Base-by-base conservation (phyloP, 306 rosid genomes). In the Cotoneaster glaucophyllus region DNA sequence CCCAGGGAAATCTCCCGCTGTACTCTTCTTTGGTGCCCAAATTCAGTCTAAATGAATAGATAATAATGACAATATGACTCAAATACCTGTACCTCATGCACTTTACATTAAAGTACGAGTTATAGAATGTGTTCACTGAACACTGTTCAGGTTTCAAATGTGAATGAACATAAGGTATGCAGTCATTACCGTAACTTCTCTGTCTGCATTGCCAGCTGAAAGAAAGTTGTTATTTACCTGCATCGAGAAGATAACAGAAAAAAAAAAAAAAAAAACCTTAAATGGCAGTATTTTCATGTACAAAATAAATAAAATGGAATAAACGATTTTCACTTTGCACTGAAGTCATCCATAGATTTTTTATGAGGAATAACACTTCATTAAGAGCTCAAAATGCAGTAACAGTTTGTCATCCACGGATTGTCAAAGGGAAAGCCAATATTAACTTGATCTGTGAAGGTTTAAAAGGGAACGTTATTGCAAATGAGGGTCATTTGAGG, bases 151-250 rank as follows among this genome's bases (percentile, higher is more conserved):
- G 61, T 48, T 65, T 54, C 48, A 41, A 39, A 44, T 18, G 9
- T 10, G 18, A 64, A 13, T 31, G 7, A 53, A 50, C 59, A 53
- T 19, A 14, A 43, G 63, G 75, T 57, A 39, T 29, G 69, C 48
- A 56, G 81, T 44, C 67, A 48, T 86, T 92, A 95, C 98, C 83
- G 87, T 87, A 73, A 95, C 83, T 90, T 90, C 97, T 86, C 79
- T 95, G 82, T 92, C 88, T 82, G 88, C 93, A 69, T 92, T 95
- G 82, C 98, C 98, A 80, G 84, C 97, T 54, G 98, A 92, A 81
- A 95, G 92, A 77, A 95, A 90, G 89, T 95, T 95, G 85, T 95
- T 95, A 88, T 95, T 95, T 87, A 90, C 98, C 98, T 92, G 92
- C 91, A 85, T 71, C 82, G 80, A 10, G 31, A 43, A 82, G 84